Conservation (phyloP, 2,329 filamentous ascomycete species). For the Paracamarosporium sp. region DNA sequence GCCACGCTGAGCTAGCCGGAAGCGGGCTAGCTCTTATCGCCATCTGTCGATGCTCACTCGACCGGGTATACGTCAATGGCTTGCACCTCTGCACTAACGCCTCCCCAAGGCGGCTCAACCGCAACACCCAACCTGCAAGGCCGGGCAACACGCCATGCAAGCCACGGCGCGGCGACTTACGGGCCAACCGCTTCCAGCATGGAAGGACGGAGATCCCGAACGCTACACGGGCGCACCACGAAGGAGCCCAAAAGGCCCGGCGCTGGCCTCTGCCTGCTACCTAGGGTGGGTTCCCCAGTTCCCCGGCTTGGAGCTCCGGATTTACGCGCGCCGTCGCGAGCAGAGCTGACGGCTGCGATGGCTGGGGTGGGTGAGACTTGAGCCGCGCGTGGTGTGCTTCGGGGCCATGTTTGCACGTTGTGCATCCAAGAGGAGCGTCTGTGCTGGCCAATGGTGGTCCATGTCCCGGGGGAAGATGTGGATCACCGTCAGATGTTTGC, state of each 20-base stretch:
- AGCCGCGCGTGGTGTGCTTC: background rate
- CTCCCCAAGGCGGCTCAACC: conserved; percentile 3
- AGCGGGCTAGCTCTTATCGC: background rate
- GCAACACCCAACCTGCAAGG: background rate
- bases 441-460: background rate
- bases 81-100: background rate
- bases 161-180: background rate
- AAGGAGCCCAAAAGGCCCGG: background rate
- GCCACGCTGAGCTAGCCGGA: background rate
- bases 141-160: background rate
- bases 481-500: background rate
- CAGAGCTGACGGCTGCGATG: background rate
- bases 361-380: background rate
- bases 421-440: background rate
- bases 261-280: too few species aligned
- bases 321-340: background rate
- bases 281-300: too few species aligned
- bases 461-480: background rate
- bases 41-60: background rate
- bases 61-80: background rate
- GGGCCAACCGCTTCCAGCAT: background rate
- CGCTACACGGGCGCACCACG: background rate
- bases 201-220: background rate
- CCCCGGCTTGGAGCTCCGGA: background rate
- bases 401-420: background rate